phyloP scores from a whole-genome alignment of 495 filamentous ascomycete species.

The Tuber indicum region DNA sequence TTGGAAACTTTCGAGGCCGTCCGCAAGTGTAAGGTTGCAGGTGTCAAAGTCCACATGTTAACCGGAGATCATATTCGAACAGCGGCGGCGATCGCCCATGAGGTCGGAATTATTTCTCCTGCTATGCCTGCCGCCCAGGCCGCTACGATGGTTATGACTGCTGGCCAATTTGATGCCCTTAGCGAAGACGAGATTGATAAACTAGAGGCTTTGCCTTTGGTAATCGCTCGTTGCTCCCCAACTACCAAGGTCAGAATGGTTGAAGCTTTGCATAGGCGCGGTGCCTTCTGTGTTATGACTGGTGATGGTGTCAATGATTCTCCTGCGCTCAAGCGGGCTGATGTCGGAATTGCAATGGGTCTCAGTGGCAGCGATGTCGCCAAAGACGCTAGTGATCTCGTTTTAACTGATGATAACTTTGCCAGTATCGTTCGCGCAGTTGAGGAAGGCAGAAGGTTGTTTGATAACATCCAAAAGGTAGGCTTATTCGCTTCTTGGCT shows the following conservation, averaged over 20 bases:
- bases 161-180: slow-evolving; percentile 61
- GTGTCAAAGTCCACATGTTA: slow-evolving; percentile 58
- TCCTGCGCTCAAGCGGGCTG: slow-evolving; percentile 70
- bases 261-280: slow-evolving; percentile 62
- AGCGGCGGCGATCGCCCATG: slow-evolving; percentile 55
- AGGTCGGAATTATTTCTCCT: slow-evolving; percentile 47
- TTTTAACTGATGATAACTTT: slow-evolving; percentile 79
- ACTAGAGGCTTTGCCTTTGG: slow-evolving; percentile 59
- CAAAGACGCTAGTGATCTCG: slow-evolving; percentile 78
- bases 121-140: slow-evolving; percentile 40
- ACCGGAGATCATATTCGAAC: slow-evolving; percentile 61
- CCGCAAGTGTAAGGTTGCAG: slow-evolving; percentile 50
- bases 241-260: slow-evolving; percentile 75
- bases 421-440: slow-evolving; percentile 66
- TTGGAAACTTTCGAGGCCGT: slow-evolving; percentile 57
- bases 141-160: slow-evolving; percentile 57
- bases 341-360: slow-evolving; percentile 83
- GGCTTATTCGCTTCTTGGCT: slow-evolving; percentile 7
- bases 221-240: slow-evolving; percentile 65
- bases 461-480: slow-evolving; percentile 63
- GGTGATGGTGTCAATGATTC: slow-evolving; percentile 87
- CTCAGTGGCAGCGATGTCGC: slow-evolving; percentile 71
- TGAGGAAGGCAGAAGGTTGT: slow-evolving; percentile 57
- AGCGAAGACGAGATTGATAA: slow-evolving; percentile 58
- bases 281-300: slow-evolving; percentile 71